These are phyloP conservation scores for Chloromonas sp. DNA, from an alignment of 163 green algal species.

Conservation along the genomic window DNA sequence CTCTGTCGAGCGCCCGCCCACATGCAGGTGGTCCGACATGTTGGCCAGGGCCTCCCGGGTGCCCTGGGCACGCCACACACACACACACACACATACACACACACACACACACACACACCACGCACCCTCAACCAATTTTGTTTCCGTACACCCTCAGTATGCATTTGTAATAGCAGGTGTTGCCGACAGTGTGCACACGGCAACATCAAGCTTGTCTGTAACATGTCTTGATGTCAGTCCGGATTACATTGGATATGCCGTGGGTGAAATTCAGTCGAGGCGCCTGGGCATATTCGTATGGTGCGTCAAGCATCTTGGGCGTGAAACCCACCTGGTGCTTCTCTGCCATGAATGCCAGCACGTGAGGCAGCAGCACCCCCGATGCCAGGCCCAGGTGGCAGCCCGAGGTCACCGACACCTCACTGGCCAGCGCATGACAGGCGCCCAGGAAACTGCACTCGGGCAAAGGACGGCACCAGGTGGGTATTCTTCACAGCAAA, in stretches of 20 bases:
- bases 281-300: too few species aligned
- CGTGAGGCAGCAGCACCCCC: background rate
- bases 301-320: too few species aligned
- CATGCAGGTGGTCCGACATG: background rate
- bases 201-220: background rate
- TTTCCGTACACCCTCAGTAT: too few species aligned
- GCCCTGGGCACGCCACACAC: background rate
- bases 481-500: too few species aligned
- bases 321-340: background rate
- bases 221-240: background rate
- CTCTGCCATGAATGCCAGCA: background rate
- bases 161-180: background rate
- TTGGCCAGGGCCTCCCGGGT: background rate
- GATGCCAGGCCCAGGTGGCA: background rate
- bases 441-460: background rate
- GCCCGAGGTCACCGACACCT: background rate
- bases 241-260: too few species aligned
- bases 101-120: background rate
- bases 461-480: too few species aligned
- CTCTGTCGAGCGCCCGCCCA: background rate
- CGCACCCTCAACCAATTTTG: background rate
- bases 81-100: background rate
- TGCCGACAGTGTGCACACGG: background rate
- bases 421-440: background rate
- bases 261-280: too few species aligned